These are phyloP conservation scores for Fusarium denticulatum DNA, from an alignment of 2,329 filamentous ascomycete species.

Conservation along the genomic window DNA sequence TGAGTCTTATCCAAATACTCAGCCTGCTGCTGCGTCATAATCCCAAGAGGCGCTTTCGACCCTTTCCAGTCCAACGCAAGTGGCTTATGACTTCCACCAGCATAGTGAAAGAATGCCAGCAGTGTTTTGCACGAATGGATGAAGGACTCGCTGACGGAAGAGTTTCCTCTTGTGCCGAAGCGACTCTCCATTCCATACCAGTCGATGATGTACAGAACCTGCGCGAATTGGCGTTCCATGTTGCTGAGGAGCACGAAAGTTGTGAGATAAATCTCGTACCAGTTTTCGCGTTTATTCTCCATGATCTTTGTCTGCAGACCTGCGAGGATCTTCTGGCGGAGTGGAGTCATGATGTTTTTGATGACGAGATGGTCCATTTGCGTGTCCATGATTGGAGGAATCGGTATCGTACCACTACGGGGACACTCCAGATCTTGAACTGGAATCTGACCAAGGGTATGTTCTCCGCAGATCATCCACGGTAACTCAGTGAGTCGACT, in stretches of 20 bases:
- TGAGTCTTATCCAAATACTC: not conserved
- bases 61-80: fast-evolving
- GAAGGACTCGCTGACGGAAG: not conserved
- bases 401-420: not conserved
- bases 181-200: not conserved
- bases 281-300: not conserved
- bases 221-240: not conserved
- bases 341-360: not conserved
- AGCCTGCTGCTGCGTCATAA: not conserved
- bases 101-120: not conserved
- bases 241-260: not conserved
- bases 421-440: not conserved
- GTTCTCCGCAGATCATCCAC: not conserved
- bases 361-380: not conserved
- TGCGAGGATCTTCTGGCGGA: not conserved
- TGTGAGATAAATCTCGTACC: not conserved
- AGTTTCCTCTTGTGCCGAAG: not conserved
- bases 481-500: not conserved
- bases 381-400: not conserved
- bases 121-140: not conserved
- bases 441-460: not conserved
- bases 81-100: not conserved
- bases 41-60: not conserved
- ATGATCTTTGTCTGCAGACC: not conserved
- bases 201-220: not conserved